phyloP scores from a whole-genome alignment of 805 yeast species.

The Hanseniaspora hatyaiensis region DNA sequence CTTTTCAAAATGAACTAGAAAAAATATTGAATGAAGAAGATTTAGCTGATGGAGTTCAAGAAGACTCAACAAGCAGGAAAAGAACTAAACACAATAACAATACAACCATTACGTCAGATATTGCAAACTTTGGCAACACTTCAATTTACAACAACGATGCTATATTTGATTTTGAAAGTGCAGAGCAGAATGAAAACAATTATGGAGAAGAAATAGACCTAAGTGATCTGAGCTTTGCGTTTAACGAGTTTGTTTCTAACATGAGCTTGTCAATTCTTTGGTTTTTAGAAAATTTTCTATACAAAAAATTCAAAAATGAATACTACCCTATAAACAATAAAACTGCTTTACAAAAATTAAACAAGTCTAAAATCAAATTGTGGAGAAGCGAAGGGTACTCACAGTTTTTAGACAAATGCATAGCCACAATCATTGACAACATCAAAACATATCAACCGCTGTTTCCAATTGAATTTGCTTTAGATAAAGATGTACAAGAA shows the following conservation, averaged over 20 bases:
- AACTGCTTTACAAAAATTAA: conserved; percentile 37
- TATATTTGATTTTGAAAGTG: conserved; percentile 37
- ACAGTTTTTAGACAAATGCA: conserved; percentile 28
- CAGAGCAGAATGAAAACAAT: conserved; percentile 39
- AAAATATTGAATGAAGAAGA: conserved; percentile 15
- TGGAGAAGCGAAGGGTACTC: conserved; percentile 41
- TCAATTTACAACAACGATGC: conserved; percentile 50
- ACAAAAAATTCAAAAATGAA: conserved; percentile 23
- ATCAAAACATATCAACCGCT: not conserved
- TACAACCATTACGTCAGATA: too few species aligned
- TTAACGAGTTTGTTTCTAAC: conserved; percentile 32
- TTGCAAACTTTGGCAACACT: too few species aligned
- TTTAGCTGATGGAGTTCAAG: not conserved
- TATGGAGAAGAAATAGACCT: conserved; percentile 34
- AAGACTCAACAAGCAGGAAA: not conserved
- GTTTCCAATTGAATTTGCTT: conserved; percentile 19
- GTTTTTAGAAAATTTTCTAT: conserved; percentile 19
- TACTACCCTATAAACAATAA: conserved; percentile 30
- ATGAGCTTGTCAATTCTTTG: conserved; percentile 18
- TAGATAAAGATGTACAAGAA: conserved; percentile 18
- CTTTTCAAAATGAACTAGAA: conserved; percentile 21
- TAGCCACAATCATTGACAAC: conserved; percentile 13
- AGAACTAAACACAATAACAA: conserved; percentile 18
- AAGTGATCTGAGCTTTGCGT: conserved; percentile 36
- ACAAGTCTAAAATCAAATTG: conserved; percentile 40